Evolutionary conservation across 345 rosid species (phyloP).

Genomic region (Rhodamnia argentea): DNA sequence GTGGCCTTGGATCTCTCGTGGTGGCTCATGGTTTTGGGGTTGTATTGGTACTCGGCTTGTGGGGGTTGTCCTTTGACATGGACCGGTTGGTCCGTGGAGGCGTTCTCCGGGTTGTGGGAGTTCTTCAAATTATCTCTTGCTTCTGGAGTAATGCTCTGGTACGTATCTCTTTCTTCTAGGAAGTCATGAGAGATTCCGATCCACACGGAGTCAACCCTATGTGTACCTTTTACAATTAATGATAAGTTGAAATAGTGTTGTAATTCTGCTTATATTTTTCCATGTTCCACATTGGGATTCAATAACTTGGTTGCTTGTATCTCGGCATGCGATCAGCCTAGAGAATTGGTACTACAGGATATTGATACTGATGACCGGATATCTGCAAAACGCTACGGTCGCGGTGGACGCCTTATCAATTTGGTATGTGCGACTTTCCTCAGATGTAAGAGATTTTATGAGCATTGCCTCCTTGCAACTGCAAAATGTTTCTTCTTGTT

Average conservation of each 20-base stretch:
- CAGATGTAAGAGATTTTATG: not conserved
- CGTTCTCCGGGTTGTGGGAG: conserved; percentile 24
- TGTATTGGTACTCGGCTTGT: conserved; percentile 1
- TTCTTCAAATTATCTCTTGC: conserved; percentile 23
- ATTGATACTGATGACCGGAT: conserved; percentile 27
- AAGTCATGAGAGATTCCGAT: too few relatives aligned
- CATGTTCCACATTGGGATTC: too few relatives aligned
- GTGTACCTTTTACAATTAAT: too few relatives aligned
- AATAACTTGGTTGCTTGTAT: too few relatives aligned
- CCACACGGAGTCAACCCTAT: too few relatives aligned
- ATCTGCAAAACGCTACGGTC: conserved; percentile 13
- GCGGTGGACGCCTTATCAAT: conserved; percentile 30
- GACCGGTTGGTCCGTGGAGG: conserved; percentile 24
- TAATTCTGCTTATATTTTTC: too few relatives aligned
- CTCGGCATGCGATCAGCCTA: conserved; percentile 10
- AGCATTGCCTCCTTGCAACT: not conserved
- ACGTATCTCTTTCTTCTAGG: not conserved
- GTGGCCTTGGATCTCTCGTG: conserved; percentile 23
- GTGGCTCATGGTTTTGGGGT: conserved; percentile 20
- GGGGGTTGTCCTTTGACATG: conserved; percentile 27
- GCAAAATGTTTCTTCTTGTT: not conserved
- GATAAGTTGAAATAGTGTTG: too few relatives aligned
- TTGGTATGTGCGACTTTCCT: not conserved
- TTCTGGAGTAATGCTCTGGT: conserved; percentile 41
- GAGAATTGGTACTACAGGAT: conserved; percentile 40